Base-by-base conservation (phyloP, 768 basidiomycete species). In the Pilatotrama ljubarskyi region DNA sequence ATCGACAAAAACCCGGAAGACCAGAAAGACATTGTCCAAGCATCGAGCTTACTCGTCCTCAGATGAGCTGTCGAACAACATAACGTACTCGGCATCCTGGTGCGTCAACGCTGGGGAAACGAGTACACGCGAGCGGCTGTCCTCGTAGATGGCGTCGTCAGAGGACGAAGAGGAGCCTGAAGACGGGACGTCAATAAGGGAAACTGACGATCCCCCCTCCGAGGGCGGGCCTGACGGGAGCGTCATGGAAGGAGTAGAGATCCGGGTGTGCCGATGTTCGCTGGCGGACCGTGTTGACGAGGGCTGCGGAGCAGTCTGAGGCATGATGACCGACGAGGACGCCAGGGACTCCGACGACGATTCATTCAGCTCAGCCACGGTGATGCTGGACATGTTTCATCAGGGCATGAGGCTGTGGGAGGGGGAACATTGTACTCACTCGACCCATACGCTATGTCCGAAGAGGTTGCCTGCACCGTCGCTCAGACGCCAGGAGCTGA, bases 391-490 rank as follows among this genome's bases (percentile, higher is more conserved):
- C 18, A 5, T 37, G 20, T 5, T 61, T 10, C 18, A 22, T 14
- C 29, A 53, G 40, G n/a, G 24, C 25, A 2, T 17, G n/a, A n/a
- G n/a, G n/a, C n/a, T 13, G 15, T 26, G 5, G 2, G 26, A 13
- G 44, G 4, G n/a, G 40, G n/a, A 20, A 42, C 24, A 58, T 2
- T 14, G 1, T 17, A 77, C 88, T 72, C 59, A 91, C 91, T 91
- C 89, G 24, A 90, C 83, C 90, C 91, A 92, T 18, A 93, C 78
- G 58, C 81, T 86, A 35, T 86, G 76, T 24, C 90, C 91, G 66
- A 94, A 94, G 44, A 83, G 69, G 41, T 77, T 78, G 1, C 82
- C 84, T 17, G 77, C 66, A 5, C 79, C 81, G 65, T 90, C 84
- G 59, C 74, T 82, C 58, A 94, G 70, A 42, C 85, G 78, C 90